phyloP scores from a whole-genome alignment of 805 yeast species.

The Saccharomyces eubayanus region DNA sequence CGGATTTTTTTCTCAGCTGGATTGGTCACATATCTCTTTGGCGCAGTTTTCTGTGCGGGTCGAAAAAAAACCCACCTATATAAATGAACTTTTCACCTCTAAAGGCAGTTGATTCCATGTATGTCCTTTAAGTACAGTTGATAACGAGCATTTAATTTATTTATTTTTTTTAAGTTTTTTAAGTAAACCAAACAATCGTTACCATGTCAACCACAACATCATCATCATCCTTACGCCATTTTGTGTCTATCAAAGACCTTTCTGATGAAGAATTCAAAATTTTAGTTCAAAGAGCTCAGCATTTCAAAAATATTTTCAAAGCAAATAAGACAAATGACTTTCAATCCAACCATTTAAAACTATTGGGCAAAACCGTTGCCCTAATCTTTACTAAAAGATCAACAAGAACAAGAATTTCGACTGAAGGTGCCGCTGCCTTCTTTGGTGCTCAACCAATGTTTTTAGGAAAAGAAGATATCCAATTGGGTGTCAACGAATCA shows the following conservation, averaged over 20 bases:
- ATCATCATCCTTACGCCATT: constrained; percentile 43
- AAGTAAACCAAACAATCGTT: background rate
- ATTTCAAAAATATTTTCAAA: constrained; percentile 57
- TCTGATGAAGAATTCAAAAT: constrained; percentile 60
- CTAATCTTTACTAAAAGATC: constrained; percentile 84
- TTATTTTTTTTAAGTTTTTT: background rate
- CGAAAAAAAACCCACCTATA: background rate
- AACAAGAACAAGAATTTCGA: constrained; percentile 87
- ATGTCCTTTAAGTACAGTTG: constrained; percentile 27
- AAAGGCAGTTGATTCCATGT: constrained; percentile 3
- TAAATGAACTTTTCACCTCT: background rate
- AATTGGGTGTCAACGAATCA: constrained; percentile 90
- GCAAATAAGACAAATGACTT: constrained; percentile 37
- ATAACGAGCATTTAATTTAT: constrained; percentile 16
- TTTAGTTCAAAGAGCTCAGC: constrained; percentile 70
- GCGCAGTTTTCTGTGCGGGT: background rate
- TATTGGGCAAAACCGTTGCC: constrained; percentile 76
- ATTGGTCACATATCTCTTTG: background rate
- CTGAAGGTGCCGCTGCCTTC: constrained; percentile 88
- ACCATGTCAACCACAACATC: background rate
- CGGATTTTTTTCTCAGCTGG: background rate
- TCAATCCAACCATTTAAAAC: constrained; percentile 37
- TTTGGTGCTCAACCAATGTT: constrained; percentile 97
- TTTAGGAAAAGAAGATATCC: constrained; percentile 92
- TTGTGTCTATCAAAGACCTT: constrained; percentile 75